Conservation (phyloP, 306 rosid species). For the Ochetophila trinervis region DNA sequence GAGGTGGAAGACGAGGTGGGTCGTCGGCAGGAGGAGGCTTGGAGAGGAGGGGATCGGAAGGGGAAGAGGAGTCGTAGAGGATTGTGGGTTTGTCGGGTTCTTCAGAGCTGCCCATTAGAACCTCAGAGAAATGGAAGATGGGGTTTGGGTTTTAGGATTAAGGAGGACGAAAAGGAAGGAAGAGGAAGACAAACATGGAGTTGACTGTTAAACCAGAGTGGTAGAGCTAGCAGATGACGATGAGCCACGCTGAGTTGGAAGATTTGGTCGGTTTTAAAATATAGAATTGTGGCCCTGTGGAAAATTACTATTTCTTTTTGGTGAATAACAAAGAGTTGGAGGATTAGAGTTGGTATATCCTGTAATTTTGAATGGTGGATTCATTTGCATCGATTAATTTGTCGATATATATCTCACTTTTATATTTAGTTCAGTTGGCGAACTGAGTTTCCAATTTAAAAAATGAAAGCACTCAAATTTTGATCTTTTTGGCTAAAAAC, state of each 20-base stretch:
- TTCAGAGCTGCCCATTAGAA: conserved; percentile 48
- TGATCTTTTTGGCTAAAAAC: too few species aligned
- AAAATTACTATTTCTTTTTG: too few species aligned
- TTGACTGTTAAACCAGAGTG: conserved; percentile 23
- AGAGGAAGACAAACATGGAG: neutral
- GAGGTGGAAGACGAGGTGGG: conserved; percentile 24
- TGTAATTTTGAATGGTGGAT: too few species aligned
- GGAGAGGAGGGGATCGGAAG: conserved; percentile 13
- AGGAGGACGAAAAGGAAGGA: neutral
- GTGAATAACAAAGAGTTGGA: too few species aligned
- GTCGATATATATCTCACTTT: too few species aligned
- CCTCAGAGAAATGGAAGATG: neutral
- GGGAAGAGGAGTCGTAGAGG: conserved; percentile 33
- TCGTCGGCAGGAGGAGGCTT: conserved; percentile 28
- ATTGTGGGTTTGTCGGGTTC: conserved; percentile 44
- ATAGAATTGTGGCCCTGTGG: neutral
- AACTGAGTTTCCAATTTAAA: too few species aligned
- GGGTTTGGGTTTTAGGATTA: neutral
- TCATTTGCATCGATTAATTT: too few species aligned
- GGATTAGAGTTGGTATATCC: too few species aligned
- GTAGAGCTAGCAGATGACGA: neutral
- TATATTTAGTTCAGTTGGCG: too few species aligned
- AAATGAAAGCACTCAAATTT: too few species aligned
- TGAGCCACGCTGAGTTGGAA: neutral
- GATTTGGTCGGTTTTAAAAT: neutral